phyloP scores from a whole-genome alignment of 768 basidiomycete genomes.

The Hypsizygus marmoreus region DNA sequence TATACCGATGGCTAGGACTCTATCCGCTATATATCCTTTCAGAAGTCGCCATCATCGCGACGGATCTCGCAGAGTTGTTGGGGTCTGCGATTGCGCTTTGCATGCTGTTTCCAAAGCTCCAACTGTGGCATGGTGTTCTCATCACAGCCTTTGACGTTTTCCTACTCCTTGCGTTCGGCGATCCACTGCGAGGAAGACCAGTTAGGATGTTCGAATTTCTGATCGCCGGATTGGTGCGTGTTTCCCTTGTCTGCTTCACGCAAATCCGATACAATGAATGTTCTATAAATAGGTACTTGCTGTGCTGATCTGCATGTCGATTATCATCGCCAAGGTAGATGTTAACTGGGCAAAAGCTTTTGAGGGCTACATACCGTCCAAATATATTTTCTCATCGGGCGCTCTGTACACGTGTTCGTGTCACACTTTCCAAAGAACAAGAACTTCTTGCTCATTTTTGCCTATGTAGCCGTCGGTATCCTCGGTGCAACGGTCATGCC shows the following conservation, averaged over 20 bases:
- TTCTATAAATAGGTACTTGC: slow-evolving; percentile 52
- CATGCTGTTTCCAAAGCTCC: slow-evolving; percentile 68
- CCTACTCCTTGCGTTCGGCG: slow-evolving; percentile 68
- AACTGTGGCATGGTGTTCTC: slow-evolving; percentile 72
- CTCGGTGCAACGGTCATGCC: slow-evolving; percentile 92
- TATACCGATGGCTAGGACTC: slow-evolving; percentile 59
- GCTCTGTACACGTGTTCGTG: slow-evolving; percentile 63
- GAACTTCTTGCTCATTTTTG: neutral
- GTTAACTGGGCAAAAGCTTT: slow-evolving; percentile 78
- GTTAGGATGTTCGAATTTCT: slow-evolving; percentile 68
- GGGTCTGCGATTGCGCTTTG: slow-evolving; percentile 82
- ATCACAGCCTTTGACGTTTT: slow-evolving; percentile 71
- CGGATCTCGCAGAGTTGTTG: slow-evolving; percentile 80
- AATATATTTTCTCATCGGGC: slow-evolving; percentile 53
- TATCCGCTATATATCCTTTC: slow-evolving; percentile 67
- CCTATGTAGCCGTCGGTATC: slow-evolving; percentile 61
- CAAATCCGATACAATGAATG: neutral
- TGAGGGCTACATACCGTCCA: slow-evolving; percentile 74
- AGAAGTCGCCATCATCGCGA: slow-evolving; percentile 75
- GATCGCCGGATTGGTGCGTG: slow-evolving; percentile 61
- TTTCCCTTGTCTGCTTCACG: neutral
- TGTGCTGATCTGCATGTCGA: slow-evolving; percentile 76
- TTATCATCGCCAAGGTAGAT: slow-evolving; percentile 71
- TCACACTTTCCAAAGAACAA: neutral
- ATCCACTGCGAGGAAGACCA: slow-evolving; percentile 67